phyloP scores from a whole-genome alignment of 139 green algal genomes.

The Trebouxia sp. region DNA sequence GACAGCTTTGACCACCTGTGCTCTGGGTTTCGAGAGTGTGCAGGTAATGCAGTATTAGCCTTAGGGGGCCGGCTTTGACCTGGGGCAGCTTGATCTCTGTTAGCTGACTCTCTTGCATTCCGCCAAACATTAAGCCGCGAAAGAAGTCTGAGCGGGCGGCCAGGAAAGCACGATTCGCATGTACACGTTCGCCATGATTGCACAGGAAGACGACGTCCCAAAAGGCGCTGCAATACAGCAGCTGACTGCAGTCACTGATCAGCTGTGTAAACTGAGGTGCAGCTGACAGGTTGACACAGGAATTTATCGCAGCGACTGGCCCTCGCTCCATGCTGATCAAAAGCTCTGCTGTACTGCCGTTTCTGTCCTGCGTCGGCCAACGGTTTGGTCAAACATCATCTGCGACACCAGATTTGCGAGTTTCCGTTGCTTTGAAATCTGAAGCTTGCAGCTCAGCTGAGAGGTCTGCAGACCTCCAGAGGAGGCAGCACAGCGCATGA shows the following conservation, averaged over 20 bases:
- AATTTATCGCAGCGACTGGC: too few species aligned
- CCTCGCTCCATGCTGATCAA: too few species aligned
- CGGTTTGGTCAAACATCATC: too few species aligned
- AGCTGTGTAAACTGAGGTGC: neutral
- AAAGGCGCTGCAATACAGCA: slow-evolving; percentile 17
- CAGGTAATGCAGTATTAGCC: slow-evolving; percentile 5
- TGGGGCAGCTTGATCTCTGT: neutral
- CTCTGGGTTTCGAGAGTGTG: neutral
- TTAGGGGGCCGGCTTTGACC: neutral
- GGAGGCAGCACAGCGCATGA: too few species aligned
- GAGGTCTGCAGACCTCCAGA: too few species aligned
- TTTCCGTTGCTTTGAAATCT: too few species aligned
- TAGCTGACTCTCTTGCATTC: neutral
- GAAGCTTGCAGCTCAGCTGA: too few species aligned
- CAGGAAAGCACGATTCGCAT: slow-evolving; percentile 3
- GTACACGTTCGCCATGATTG: neutral
- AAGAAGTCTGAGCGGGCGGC: slow-evolving; percentile 7
- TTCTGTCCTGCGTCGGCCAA: too few species aligned
- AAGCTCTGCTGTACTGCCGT: too few species aligned
- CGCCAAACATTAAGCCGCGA: neutral
- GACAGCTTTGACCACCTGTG: neutral
- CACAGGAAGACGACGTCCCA: neutral
- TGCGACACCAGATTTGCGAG: too few species aligned
- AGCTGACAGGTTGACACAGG: too few species aligned
- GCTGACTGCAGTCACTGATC: neutral